These are phyloP conservation scores for Pilasporangium apinafurcum DNA, from an alignment of 352 stramenopile species.

Conservation along the genomic window DNA sequence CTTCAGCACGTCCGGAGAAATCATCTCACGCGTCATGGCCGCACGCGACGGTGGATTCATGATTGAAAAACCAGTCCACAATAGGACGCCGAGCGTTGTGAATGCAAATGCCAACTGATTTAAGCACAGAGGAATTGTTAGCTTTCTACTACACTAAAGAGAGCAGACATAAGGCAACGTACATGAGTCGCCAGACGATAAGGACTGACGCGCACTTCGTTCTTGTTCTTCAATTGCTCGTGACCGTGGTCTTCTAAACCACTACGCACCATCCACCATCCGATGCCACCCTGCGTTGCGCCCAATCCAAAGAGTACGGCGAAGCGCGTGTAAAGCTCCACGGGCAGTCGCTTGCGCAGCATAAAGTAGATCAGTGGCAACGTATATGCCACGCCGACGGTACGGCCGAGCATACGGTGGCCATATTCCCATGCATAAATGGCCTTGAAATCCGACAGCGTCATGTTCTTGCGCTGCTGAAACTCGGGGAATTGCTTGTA, in stretches of 20 bases:
- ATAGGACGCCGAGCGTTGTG: conserved; percentile 91
- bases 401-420: conserved; percentile 97
- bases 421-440: conserved; percentile 97
- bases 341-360: conserved; percentile 68
- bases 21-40: conserved; percentile 62
- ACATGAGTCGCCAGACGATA: conserved; percentile 95
- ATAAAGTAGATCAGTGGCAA: conserved; percentile 92
- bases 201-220: conserved; percentile 96
- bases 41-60: conserved; percentile 69
- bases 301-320: conserved; percentile 56
- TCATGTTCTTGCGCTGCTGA: conserved; percentile 93
- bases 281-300: conserved; percentile 79
- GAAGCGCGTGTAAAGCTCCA: conserved; percentile 67
- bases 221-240: conserved; percentile 66
- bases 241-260: conserved; percentile 93
- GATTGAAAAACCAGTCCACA: conserved; percentile 94
- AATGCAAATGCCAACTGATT: conserved; percentile 94
- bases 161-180: conserved; percentile 8
- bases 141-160: background rate
- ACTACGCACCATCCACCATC: conserved; percentile 99
- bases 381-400: conserved; percentile 92
- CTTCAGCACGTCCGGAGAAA: conserved; percentile 72
- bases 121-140: background rate
- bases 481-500: conserved; percentile 99
- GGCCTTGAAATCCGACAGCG: conserved; percentile 97